Percentiles rank a stretch among this genome's conserved stretches.
phyloP scores from a whole-genome alignment of 768 basidiomycete species.

The Mycena alexandri region DNA sequence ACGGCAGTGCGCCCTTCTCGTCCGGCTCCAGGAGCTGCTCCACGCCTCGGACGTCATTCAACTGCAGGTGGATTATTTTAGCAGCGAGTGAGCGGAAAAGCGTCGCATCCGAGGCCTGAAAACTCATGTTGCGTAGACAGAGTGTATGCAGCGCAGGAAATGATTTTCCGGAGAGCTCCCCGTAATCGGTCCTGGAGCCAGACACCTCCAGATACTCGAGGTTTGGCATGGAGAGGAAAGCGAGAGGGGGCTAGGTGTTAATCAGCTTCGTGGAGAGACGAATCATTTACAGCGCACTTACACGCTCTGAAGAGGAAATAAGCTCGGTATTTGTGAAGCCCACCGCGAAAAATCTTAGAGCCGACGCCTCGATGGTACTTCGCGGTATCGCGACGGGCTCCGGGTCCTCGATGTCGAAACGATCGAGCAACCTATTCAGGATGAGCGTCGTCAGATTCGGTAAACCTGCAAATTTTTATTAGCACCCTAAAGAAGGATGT shows the following conservation, averaged over 20 bases:
- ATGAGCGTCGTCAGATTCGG: conserved; percentile 32
- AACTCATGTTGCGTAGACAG: conserved; percentile 25
- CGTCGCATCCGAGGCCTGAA: conserved; percentile 3
- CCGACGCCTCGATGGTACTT: conserved; percentile 38
- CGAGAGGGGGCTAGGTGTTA: conserved; percentile 33
- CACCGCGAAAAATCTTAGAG: conserved; percentile 43
- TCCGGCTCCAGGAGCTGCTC: conserved; percentile 10
- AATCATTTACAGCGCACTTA: neutral
- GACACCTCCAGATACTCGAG: conserved; percentile 49
- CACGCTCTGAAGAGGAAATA: neutral
- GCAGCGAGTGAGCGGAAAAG: conserved; percentile 31
- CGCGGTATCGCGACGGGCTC: conserved; percentile 21
- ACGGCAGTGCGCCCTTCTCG: conserved; percentile 10
- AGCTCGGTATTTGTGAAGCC: conserved; percentile 30
- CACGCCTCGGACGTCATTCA: conserved; percentile 17
- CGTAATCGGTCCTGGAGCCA: conserved; percentile 35
- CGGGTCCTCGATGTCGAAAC: conserved; percentile 32
- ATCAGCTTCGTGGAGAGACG: neutral
- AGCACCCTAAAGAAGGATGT: conserved; percentile 20
- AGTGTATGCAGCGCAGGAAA: conserved; percentile 26
- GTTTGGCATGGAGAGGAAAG: conserved; percentile 42
- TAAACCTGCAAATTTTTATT: conserved; percentile 5
- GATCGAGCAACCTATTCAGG: conserved; percentile 29
- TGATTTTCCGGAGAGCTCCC: conserved; percentile 30
- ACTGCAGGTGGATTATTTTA: conserved; percentile 29